Evolutionary conservation across 2,329 filamentous ascomycete species (phyloP).

Genomic region (Dactylellina haptotyla): DNA sequence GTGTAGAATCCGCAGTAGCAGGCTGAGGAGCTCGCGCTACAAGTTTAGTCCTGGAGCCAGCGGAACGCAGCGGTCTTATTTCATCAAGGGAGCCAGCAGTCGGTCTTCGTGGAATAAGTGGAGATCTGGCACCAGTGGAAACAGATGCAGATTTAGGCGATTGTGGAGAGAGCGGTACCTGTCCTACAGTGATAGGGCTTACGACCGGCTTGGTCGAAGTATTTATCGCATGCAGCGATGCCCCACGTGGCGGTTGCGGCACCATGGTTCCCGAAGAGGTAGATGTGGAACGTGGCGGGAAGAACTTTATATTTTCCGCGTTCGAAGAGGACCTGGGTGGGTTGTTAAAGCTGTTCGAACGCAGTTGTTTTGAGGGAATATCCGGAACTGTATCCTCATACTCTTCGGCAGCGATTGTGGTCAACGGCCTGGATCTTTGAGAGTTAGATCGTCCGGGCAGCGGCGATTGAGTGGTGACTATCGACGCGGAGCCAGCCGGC

Average conservation of each 20-base stretch:
- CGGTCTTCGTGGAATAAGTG: constrained; percentile 39
- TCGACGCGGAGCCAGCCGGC: not conserved
- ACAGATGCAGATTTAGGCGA: constrained; percentile 30
- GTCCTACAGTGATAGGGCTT: constrained; percentile 18
- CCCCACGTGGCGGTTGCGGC: constrained; percentile 42
- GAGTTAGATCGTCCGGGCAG: constrained; percentile 26
- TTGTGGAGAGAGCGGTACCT: constrained; percentile 43
- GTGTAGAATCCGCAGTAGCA: constrained; percentile 74
- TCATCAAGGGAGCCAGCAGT: constrained; percentile 34
- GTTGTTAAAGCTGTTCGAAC: constrained; percentile 14
- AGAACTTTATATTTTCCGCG: constrained; percentile 44
- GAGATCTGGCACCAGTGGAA: constrained; percentile 20
- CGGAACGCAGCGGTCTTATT: constrained; percentile 24
- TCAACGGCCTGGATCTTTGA: constrained; percentile 43
- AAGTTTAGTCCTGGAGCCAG: constrained; percentile 57
- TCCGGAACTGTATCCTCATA: constrained; percentile 46
- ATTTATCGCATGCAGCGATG: constrained; percentile 47
- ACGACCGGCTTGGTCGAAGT: constrained; percentile 24
- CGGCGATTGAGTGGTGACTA: constrained; percentile 23
- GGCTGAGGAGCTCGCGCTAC: constrained; percentile 77
- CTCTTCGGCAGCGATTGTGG: constrained; percentile 44
- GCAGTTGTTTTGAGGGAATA: constrained; percentile 44
- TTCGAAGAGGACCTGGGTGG: constrained; percentile 23
- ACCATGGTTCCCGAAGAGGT: constrained; percentile 36
- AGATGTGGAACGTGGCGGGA: constrained; percentile 49